phyloP scores from a whole-genome alignment of 139 green algal genomes.

The Haematococcus sp. region DNA sequence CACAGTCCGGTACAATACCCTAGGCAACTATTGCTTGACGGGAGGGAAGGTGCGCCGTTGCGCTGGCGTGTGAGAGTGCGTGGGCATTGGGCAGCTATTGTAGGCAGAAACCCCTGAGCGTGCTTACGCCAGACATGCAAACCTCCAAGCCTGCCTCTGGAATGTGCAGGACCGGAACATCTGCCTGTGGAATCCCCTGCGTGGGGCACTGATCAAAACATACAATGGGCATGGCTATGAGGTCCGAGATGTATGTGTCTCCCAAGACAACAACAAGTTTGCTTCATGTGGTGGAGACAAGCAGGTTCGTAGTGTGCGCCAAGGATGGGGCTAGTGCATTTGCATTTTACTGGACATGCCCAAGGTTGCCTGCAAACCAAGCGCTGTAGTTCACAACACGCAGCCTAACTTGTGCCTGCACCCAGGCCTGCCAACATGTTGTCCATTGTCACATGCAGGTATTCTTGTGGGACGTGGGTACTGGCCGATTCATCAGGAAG shows the following conservation, averaged over 20 bases:
- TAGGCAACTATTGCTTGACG: constrained; percentile 82
- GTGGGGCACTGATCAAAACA: constrained; percentile 73
- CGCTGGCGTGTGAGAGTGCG: neutral
- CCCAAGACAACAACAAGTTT: constrained; percentile 87
- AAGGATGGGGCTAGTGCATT: neutral
- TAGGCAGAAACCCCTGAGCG: neutral
- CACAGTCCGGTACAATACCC: constrained; percentile 79
- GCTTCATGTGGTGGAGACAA: constrained; percentile 86
- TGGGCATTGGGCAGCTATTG: neutral
- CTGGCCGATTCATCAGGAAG: constrained; percentile 77
- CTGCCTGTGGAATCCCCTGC: constrained; percentile 84
- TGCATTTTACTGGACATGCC: too few relatives aligned
- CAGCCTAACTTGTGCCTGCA: neutral
- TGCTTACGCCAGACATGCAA: neutral
- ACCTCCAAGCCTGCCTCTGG: neutral
- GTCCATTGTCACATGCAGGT: too few relatives aligned
- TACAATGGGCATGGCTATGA: constrained; percentile 91
- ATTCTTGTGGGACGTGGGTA: constrained; percentile 92
- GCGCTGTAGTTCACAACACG: neutral
- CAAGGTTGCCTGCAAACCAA: neutral
- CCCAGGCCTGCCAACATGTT: too few relatives aligned
- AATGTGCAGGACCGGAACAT: constrained; percentile 76
- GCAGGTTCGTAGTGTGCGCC: constrained; percentile 16
- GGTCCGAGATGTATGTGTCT: constrained; percentile 69
- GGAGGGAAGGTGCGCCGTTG: constrained; percentile 70